Percentiles rank a stretch among this genome's conserved stretches.
phyloP scores from a whole-genome alignment of 139 green algal genomes.

The Edaphochlamys debaryana region DNA sequence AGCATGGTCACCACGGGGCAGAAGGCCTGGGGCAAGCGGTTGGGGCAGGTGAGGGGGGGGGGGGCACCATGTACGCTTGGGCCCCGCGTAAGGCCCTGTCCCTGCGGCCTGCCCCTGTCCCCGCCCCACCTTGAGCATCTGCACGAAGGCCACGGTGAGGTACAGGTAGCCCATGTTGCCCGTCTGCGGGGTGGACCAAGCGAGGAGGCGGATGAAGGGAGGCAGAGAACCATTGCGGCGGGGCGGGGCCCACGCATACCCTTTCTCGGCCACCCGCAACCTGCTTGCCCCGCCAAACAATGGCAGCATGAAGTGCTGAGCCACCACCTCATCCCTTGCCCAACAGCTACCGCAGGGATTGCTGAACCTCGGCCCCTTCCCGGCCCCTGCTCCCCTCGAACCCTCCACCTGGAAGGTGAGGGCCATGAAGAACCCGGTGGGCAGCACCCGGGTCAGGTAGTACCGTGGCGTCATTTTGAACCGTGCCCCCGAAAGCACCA shows the following conservation, averaged over 20 bases:
- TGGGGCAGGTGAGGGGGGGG: neutral
- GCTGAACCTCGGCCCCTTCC: no score
- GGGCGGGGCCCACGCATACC: no score
- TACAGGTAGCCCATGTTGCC: conserved; percentile 94
- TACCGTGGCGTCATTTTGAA: conserved; percentile 9
- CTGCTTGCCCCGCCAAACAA: no score
- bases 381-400: no score
- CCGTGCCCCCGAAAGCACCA: neutral
- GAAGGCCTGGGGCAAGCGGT: conserved; percentile 75
- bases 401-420: conserved; percentile 55
- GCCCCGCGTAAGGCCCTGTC: neutral
- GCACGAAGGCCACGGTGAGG: conserved; percentile 94
- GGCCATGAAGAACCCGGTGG: conserved; percentile 58
- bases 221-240: no score
- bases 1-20: conserved; percentile 87
- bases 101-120: neutral
- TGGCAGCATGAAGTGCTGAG: no score
- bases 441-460: conserved; percentile 47
- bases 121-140: conserved; percentile 69
- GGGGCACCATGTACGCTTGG: neutral
- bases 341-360: no score
- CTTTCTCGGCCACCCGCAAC: no score
- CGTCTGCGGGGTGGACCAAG: no score
- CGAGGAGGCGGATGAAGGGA: no score
- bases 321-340: no score